Evolutionary conservation across 1,284 basidiomycete species (phyloP).

Genomic region (Rhodotorula sp.): DNA sequence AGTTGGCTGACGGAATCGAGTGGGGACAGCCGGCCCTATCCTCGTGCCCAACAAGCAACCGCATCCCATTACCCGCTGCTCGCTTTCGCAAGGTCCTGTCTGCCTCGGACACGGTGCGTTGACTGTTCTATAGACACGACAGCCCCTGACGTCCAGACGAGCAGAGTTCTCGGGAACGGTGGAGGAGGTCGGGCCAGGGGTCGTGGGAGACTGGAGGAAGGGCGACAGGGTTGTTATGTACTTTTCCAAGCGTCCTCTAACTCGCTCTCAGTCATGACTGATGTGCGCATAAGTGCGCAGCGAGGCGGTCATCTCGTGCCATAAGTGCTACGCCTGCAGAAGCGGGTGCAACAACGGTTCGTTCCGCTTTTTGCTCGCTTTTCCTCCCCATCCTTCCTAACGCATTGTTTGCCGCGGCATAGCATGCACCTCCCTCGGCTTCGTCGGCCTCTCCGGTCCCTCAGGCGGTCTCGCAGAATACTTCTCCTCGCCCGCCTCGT

Average conservation of each 20-base stretch:
- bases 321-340: conserved; percentile 30
- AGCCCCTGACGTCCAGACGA: conserved; percentile 8
- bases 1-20: no score
- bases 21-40: conserved; percentile 20
- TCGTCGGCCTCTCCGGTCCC: conserved; percentile 41
- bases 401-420: conserved; percentile 8
- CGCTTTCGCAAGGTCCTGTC: conserved; percentile 40
- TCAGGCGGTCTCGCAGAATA: conserved; percentile 45
- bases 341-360: conserved; percentile 27
- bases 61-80: conserved; percentile 45
- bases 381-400: neutral
- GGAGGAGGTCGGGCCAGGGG: conserved; percentile 44
- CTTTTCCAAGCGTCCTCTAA: conserved; percentile 2
- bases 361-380: neutral
- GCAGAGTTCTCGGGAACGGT: conserved; percentile 47
- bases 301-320: conserved; percentile 47
- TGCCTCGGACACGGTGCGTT: conserved; percentile 48
- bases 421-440: conserved; percentile 43
- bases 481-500: conserved; percentile 42
- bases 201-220: conserved; percentile 38
- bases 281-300: conserved; percentile 24
- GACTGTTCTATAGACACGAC: neutral
- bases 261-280: neutral
- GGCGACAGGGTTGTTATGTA: conserved; percentile 49
- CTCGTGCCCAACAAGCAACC: conserved; percentile 39